phyloP scores from a whole-genome alignment of 78 protist genomes.

The Andalucia godoyi region DNA sequence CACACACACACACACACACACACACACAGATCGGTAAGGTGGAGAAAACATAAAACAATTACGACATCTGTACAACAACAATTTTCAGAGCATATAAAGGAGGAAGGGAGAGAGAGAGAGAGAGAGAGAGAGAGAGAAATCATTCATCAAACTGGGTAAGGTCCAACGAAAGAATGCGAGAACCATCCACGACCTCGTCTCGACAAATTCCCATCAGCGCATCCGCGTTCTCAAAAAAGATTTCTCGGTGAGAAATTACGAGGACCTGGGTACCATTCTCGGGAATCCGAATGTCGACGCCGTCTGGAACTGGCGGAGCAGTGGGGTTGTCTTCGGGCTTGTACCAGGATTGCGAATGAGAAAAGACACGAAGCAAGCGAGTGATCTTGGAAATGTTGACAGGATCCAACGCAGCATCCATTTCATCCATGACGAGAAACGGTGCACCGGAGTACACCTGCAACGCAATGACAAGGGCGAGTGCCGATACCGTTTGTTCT shows the following conservation, averaged over 20 bases:
- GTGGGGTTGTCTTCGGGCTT: background rate
- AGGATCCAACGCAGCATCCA: slow-evolving; percentile 97
- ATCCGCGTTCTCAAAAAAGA: slow-evolving; percentile 50
- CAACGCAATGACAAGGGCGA: slow-evolving; percentile 96
- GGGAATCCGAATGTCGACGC: slow-evolving; percentile 26
- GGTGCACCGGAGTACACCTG: slow-evolving; percentile 85
- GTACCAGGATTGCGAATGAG: background rate
- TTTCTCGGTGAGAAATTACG: slow-evolving; percentile 81
- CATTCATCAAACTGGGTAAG: background rate
- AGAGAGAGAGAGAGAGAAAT: background rate
- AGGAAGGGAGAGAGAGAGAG: background rate
- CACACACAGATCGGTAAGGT: too few species aligned
- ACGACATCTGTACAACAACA: too few species aligned
- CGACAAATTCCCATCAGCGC: slow-evolving; percentile 64
- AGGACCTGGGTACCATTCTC: slow-evolving; percentile 51
- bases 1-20: too few species aligned
- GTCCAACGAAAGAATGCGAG: slow-evolving; percentile 14
- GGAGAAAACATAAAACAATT: too few species aligned
- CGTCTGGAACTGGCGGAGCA: background rate
- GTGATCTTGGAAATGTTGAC: slow-evolving; percentile 75
- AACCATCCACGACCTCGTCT: background rate
- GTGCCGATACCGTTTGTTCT: slow-evolving; percentile 97
- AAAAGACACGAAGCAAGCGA: too few species aligned
- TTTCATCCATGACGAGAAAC: slow-evolving; percentile 96
- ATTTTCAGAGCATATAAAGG: too few species aligned